A percentile compares a stretch with the other conserved stretches of the same genome.
Conservation (phyloP, 371 early-diverging fungal genomes). For the Zancudomyces culisetae region DNA sequence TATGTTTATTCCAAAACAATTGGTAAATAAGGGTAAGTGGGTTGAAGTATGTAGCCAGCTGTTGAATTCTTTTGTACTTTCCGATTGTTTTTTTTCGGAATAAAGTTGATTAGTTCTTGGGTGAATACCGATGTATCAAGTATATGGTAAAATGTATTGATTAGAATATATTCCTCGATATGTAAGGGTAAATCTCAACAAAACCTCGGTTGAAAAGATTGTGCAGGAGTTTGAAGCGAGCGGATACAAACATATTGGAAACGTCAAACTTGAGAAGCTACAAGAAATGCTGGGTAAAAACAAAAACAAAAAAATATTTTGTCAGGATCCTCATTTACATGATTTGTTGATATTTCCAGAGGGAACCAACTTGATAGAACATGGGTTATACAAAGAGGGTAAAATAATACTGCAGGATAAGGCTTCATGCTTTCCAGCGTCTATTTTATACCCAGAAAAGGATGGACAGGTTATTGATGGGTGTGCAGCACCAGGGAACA, state of each 20-base stretch:
- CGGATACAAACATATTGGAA: slow-evolving; percentile 31
- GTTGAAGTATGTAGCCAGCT: no score
- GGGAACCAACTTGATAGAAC: slow-evolving; percentile 61
- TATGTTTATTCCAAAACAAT: slow-evolving; percentile 39
- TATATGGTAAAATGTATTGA: no score
- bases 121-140: no score
- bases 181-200: slow-evolving; percentile 32
- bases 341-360: slow-evolving; percentile 74
- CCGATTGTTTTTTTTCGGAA: no score
- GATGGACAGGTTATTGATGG: slow-evolving; percentile 63
- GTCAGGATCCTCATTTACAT: slow-evolving; percentile 48
- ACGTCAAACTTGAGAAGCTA: slow-evolving; percentile 10
- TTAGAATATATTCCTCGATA: slow-evolving; percentile 10
- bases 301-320: slow-evolving; percentile 17
- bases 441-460: slow-evolving; percentile 54
- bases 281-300: slow-evolving; percentile 1
- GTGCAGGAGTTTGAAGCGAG: slow-evolving; percentile 39
- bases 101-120: no score
- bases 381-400: slow-evolving; percentile 48
- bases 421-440: slow-evolving; percentile 93
- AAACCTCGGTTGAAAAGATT: slow-evolving; percentile 33
- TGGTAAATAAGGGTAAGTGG: slow-evolving; percentile 3
- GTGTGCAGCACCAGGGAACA: slow-evolving; percentile 99
- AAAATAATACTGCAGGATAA: slow-evolving; percentile 85
- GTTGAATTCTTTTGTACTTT: no score